Conservation (phyloP, 352 stramenopile genomes). For the Phytopythium vexans region DNA sequence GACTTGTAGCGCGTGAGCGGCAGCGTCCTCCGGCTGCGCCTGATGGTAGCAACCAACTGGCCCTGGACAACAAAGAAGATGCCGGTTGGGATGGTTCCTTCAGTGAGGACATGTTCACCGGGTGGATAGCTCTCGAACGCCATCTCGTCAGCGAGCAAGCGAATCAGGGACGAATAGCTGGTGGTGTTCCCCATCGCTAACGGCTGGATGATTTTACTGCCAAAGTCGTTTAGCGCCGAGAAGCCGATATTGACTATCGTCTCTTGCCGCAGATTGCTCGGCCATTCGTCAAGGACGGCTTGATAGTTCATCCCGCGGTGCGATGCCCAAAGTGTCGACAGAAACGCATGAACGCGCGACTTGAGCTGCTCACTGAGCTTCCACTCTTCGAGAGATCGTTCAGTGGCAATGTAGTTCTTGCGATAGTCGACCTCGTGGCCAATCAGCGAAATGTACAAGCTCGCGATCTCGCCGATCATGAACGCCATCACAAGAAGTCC, state of each 20-base stretch:
- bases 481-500: slow-evolving; percentile 58
- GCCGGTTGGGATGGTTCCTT: slow-evolving; percentile 36
- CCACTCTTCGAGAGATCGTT: slow-evolving; percentile 46
- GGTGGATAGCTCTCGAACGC: slow-evolving; percentile 50
- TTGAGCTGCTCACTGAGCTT: slow-evolving; percentile 36
- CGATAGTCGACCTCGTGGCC: slow-evolving; percentile 60
- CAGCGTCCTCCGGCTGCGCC: not conserved
- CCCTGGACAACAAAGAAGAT: slow-evolving; percentile 66
- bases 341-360: slow-evolving; percentile 39
- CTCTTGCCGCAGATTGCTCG: slow-evolving; percentile 36
- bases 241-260: slow-evolving; percentile 47
- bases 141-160: slow-evolving; percentile 19
- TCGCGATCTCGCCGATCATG: slow-evolving; percentile 69
- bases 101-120: slow-evolving; percentile 37
- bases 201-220: slow-evolving; percentile 20
- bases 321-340: slow-evolving; percentile 56
- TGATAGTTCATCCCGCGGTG: slow-evolving; percentile 55
- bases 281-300: slow-evolving; percentile 41
- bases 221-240: slow-evolving; percentile 27
- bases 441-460: slow-evolving; percentile 66
- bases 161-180: slow-evolving; percentile 8
- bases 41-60: slow-evolving; percentile 22
- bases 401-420: slow-evolving; percentile 56
- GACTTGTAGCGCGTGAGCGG: slow-evolving; percentile 10
- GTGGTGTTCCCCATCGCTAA: slow-evolving; percentile 13